Evolutionary conservation across 768 basidiomycete genomes (phyloP).

Genomic region (Pulveroboletus sp.): DNA sequence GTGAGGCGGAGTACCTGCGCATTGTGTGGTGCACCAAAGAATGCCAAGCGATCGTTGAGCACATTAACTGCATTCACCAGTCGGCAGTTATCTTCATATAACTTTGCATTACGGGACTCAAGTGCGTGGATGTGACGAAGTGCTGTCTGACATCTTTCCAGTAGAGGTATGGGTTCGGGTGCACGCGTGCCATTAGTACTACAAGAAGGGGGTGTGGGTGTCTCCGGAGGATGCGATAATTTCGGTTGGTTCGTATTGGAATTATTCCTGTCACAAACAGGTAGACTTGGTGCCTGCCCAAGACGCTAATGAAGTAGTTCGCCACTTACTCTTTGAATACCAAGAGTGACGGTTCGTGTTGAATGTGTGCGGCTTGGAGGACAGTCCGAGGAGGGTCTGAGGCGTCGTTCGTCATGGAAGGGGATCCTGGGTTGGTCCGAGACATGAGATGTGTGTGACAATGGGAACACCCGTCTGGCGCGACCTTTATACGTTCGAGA

Average conservation of each 20-base stretch:
- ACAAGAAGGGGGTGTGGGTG: conserved; percentile 4
- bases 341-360: background rate
- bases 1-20: conserved; percentile 15
- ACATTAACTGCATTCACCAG: conserved; percentile 25
- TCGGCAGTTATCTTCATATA: conserved; percentile 38
- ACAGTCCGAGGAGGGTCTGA: background rate
- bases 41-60: conserved; percentile 29
- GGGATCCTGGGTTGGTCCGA: background rate
- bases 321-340: conserved; percentile 11
- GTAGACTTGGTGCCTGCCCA: background rate
- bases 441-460: background rate
- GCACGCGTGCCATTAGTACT: conserved; percentile 36
- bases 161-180: conserved; percentile 39
- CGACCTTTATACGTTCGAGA: conserved; percentile 7
- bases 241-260: background rate
- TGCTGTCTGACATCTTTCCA: conserved; percentile 16
- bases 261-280: conserved; percentile 3
- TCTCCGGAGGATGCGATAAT: background rate
- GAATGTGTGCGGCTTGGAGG: conserved; percentile 14
- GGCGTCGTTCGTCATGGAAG: conserved; percentile 8
- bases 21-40: conserved; percentile 14
- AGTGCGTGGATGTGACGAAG: conserved; percentile 32
- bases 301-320: background rate
- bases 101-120: conserved; percentile 27
- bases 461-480: background rate